Percentiles rank a stretch among this genome's conserved stretches.
phyloP scores from a whole-genome alignment of 345 rosid genomes.

The Acer negundo region DNA sequence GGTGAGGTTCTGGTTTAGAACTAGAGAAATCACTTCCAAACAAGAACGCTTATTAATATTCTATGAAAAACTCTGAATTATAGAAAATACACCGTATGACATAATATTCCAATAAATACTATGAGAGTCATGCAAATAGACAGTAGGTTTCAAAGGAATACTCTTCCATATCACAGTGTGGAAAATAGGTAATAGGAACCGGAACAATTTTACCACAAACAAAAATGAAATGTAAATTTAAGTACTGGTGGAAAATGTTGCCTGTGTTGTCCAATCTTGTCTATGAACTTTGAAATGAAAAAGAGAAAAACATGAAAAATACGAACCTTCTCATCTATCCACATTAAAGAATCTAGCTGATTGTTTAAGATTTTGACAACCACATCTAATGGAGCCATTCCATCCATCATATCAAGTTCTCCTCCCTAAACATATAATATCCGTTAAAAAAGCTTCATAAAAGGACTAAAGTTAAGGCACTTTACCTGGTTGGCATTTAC shows the following conservation, averaged over 20 bases:
- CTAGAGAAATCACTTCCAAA: neutral
- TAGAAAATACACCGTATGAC: neutral
- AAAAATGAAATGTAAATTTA: too few species aligned
- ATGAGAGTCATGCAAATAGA: too few species aligned
- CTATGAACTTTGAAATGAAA: neutral
- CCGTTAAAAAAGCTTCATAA: neutral
- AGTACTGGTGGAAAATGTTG: neutral
- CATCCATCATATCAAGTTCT: conserved; percentile 72
- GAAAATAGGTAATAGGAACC: too few species aligned
- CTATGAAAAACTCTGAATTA: neutral
- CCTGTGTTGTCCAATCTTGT: neutral
- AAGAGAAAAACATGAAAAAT: neutral
- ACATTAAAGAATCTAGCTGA: conserved; percentile 93
- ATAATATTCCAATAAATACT: neutral
- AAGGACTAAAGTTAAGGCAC: neutral
- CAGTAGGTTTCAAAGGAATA: too few species aligned
- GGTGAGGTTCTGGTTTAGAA: neutral
- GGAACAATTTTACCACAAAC: neutral
- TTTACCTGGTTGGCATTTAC: conserved; percentile 80
- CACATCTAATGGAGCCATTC: conserved; percentile 86
- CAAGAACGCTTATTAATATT: neutral
- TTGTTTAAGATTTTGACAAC: conserved; percentile 91
- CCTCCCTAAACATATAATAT: conserved; percentile 49
- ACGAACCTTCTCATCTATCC: conserved; percentile 92
- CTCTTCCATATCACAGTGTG: neutral